Evolutionary conservation across 2,329 filamentous ascomycete genomes (phyloP), one percentile per base, ranked within the genome.

Genomic region (Hirsutella rhossiliensis): DNA sequence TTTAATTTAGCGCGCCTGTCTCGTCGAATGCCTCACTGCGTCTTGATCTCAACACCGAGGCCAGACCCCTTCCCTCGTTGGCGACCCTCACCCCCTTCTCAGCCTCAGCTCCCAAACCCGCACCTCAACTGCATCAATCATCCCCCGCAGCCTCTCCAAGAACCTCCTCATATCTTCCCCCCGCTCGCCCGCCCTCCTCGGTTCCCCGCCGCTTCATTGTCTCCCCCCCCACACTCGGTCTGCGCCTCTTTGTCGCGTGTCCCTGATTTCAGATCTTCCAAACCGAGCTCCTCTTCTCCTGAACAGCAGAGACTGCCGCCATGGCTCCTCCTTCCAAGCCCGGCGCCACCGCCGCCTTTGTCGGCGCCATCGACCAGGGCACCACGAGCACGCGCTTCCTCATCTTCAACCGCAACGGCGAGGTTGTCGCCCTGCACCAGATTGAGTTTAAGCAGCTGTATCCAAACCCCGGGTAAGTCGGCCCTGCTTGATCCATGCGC

Each of bases 291-390:
- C 48, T 57, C 27, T 45, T 49, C 43, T 27, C 3, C 23, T 27
- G 23, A 27, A 27, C 23, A 27, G 5, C 23, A 27, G 5, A 27
- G 3, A 41, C 46, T 47, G 43, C 42, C 52, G 53, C 46, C 44
- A 65, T 65, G 62, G 52, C 62, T 52, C 52, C 56, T 42, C 48
- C 58, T 23, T 27, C 23, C 23, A 27, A 27, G 23, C 23, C 23
- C 23, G 23, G 4, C n/a, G 4, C 34, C 15, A 49, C 52, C 37
- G 50, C 49, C 43, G 48, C 56, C 49, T 87, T 84, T 55, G 78
- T 88, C 48, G 84, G 84, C 50, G 81, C 82, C 45, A 87, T 89
- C 57, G 84, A 89, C 57, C 83, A 87, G 60, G 84, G 84, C 50
- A 89, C 84, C 30, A 88, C 84, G 44, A 85, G 80, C 59, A 81